These are phyloP conservation scores for Ogataea henricii DNA, from an alignment of 805 yeast genomes.

Conservation along the genomic window DNA sequence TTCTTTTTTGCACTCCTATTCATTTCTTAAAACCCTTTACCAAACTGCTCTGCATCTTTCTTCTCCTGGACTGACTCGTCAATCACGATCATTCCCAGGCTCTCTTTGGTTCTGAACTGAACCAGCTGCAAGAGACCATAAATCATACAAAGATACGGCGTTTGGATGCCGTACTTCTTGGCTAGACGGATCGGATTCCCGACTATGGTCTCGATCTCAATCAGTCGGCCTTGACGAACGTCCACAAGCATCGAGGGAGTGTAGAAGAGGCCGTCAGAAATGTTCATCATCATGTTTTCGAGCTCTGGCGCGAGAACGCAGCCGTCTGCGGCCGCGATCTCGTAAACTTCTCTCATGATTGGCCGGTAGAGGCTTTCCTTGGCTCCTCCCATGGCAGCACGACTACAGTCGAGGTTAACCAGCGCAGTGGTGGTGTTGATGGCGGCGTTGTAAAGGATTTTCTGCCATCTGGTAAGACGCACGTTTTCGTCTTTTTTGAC, in stretches of 20 bases:
- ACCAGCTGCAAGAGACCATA: conserved; percentile 59
- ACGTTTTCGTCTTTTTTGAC: conserved; percentile 34
- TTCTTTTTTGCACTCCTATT: background rate
- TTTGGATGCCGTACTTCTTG: conserved; percentile 38
- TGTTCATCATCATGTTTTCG: conserved; percentile 36
- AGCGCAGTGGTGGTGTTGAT: conserved; percentile 44
- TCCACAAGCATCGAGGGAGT: conserved; percentile 51
- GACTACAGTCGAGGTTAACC: conserved; percentile 38
- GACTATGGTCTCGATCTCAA: conserved; percentile 45
- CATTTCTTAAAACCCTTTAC: conserved; percentile 21
- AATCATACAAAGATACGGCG: conserved; percentile 59
- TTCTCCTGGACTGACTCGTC: conserved; percentile 23
- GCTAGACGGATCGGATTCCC: conserved; percentile 44
- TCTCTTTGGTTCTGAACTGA: conserved; percentile 63
- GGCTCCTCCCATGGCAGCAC: conserved; percentile 30
- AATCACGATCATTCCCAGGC: conserved; percentile 43
- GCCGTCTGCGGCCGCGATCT: conserved; percentile 50
- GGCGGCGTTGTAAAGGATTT: conserved; percentile 46
- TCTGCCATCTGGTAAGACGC: conserved; percentile 43
- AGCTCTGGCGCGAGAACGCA: conserved; percentile 36
- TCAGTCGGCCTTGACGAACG: conserved; percentile 37
- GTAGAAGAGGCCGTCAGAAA: conserved; percentile 42
- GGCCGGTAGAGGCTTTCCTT: conserved; percentile 34
- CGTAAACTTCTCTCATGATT: conserved; percentile 45
- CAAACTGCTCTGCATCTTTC: conserved; percentile 19